Conservation (phyloP, 306 rosid species). For the Ceratonia siliqua region DNA sequence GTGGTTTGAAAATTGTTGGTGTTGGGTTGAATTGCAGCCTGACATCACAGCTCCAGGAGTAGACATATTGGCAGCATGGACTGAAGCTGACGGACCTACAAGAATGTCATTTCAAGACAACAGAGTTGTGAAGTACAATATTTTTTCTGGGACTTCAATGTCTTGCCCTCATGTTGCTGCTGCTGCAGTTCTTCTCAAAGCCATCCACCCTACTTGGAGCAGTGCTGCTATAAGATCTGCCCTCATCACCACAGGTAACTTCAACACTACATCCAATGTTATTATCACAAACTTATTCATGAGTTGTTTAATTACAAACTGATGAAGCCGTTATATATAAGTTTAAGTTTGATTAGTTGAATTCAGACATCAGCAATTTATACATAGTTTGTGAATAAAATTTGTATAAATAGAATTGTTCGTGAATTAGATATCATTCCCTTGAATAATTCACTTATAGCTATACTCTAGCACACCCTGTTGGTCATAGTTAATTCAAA, state of each 20-base stretch:
- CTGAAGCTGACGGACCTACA: constrained; percentile 70
- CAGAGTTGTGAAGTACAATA: constrained; percentile 65
- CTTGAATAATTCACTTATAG: neutral
- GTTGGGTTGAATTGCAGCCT: constrained; percentile 58
- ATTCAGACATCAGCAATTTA: no score
- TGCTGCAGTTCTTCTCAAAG: constrained; percentile 73
- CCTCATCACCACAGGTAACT: constrained; percentile 83
- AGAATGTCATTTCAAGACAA: constrained; percentile 51
- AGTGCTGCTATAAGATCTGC: constrained; percentile 90
- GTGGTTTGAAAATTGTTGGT: neutral
- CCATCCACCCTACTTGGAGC: constrained; percentile 85
- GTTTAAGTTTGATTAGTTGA: no score
- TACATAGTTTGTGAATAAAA: no score
- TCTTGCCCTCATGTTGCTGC: constrained; percentile 92
- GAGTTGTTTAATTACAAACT: no score
- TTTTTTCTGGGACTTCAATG: constrained; percentile 93
- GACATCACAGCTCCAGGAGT: constrained; percentile 95
- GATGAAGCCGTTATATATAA: no score
- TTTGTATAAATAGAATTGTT: no score
- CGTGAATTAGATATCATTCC: no score
- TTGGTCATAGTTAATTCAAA: no score
- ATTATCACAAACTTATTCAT: no score
- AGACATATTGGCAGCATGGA: constrained; percentile 95
- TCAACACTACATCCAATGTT: no score
- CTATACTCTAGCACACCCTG: no score